phyloP scores from a whole-genome alignment of 2,329 filamentous ascomycete species.

The Hypoxylon rubiginosum region DNA sequence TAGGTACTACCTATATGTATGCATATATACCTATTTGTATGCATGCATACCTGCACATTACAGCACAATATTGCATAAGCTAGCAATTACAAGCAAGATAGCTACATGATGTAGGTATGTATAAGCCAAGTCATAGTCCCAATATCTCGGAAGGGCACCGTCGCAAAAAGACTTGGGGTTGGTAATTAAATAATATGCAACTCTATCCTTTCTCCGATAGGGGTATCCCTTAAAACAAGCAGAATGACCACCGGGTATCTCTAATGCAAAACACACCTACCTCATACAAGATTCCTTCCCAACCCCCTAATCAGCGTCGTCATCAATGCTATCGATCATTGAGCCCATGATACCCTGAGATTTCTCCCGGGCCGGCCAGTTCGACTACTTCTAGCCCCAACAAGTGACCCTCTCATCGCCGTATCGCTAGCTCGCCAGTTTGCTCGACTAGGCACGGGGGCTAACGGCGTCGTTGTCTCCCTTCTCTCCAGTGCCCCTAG shows the following conservation, averaged over 20 bases:
- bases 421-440: constrained; percentile 47
- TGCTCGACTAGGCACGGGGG: constrained; percentile 47
- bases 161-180: neutral
- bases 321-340: constrained; percentile 29
- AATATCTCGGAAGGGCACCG: neutral
- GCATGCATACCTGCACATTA: neutral
- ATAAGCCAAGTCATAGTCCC: too few relatives aligned
- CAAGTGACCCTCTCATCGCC: constrained; percentile 45
- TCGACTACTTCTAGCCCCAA: constrained; percentile 41
- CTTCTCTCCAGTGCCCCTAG: constrained; percentile 45
- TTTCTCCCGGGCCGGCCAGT: constrained; percentile 45
- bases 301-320: constrained; percentile 7
- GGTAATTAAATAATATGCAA: neutral
- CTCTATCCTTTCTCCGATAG: constrained; percentile 22
- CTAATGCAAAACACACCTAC: constrained; percentile 22
- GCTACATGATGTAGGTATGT: too few relatives aligned
- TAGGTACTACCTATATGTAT: too few relatives aligned
- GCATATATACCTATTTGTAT: too few relatives aligned
- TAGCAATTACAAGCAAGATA: neutral
- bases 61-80: neutral
- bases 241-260: constrained; percentile 33
- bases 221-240: constrained; percentile 23
- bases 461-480: constrained; percentile 52
- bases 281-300: constrained; percentile 25
- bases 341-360: constrained; percentile 52